A percentile compares a stretch with the other conserved stretches of the same genome.
These are phyloP conservation scores for Pseudohyphozyma bogoriensis DNA, from an alignment of 768 basidiomycete species.

Conservation along the genomic window DNA sequence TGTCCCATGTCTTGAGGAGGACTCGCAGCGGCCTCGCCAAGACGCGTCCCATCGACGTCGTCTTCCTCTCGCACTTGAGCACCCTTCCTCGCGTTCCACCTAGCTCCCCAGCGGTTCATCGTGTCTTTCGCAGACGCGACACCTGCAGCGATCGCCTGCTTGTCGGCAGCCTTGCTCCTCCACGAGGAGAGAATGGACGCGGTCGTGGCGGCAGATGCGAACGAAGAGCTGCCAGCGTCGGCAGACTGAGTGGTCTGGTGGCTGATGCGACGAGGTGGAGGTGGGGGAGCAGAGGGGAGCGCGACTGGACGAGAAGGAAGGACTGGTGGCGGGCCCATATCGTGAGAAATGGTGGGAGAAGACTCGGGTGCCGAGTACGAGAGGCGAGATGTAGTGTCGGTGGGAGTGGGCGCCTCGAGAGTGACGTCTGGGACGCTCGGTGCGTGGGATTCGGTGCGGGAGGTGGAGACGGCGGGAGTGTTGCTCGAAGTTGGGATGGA, in stretches of 20 bases:
- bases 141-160: slow-evolving; percentile 70
- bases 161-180: slow-evolving; percentile 56
- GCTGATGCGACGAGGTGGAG: not conserved
- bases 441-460: not conserved
- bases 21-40: not conserved
- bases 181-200: slow-evolving; percentile 61
- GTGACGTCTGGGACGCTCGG: not conserved
- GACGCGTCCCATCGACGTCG: not conserved
- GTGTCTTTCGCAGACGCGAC: slow-evolving; percentile 59
- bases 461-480: not conserved
- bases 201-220: not conserved
- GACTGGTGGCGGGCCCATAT: not conserved
- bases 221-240: not conserved
- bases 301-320: not conserved
- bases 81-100: slow-evolving; percentile 48
- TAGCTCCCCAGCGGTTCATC: slow-evolving; percentile 84
- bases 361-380: not conserved
- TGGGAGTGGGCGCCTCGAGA: not conserved
- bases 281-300: not conserved
- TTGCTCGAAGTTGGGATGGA: too few relatives aligned
- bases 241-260: not conserved
- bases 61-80: slow-evolving; percentile 7
- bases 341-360: not conserved
- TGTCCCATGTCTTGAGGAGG: not conserved
- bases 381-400: not conserved